Evolutionary conservation across 139 green algal genomes (phyloP), one percentile per base, ranked within the genome.

Genomic region (Tetraselmis chui): DNA sequence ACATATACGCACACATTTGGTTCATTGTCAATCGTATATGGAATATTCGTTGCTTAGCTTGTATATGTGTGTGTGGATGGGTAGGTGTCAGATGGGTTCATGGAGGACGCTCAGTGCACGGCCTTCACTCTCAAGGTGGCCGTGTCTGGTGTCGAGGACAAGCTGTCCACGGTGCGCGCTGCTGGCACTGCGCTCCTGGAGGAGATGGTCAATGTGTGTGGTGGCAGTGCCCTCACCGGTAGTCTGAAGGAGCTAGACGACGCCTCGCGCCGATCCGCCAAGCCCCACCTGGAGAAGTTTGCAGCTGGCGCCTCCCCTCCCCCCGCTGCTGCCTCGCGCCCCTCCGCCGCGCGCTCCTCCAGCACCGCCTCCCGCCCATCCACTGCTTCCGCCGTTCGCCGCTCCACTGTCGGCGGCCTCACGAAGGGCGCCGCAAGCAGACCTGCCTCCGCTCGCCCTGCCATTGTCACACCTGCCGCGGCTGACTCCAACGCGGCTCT

Each of bases 401-500:
- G 45, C 45, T 67, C 45, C 45, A 18, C 18, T 18, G 45, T 18
- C 45, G 11, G 11, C 45, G 18, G 18, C 11, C 5, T 5, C 45
- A 18, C 18, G 45, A 5, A 18, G 45, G n/a, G n/a, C n/a, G n/a
- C n/a, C n/a, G n/a, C n/a, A n/a, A n/a, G n/a, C n/a, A n/a, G n/a
- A n/a, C 45, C 45, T 18, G 45, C 11, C 45, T 67, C 45, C 11
- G 45, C 45, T 5, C 45, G 45, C 45, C 11, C 45, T 5, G 11
- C 45, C 45, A 18, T 67, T 18, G 11, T 18, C 18, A 18, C 45
- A 67, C 45, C 45, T 67, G 45, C 18, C 11, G 45, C 45, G 45
- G 11, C 45, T 25, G 5, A 95, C 1, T 75, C 85, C 2, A 90
- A 94, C 59, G 81, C 87, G 0, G 30, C 85, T 1, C 76, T 86